Evolutionary conservation across 2,329 filamentous ascomycete species (phyloP), one percentile per base, ranked within the genome.

Genomic region (Epicoccum sorghinum): DNA sequence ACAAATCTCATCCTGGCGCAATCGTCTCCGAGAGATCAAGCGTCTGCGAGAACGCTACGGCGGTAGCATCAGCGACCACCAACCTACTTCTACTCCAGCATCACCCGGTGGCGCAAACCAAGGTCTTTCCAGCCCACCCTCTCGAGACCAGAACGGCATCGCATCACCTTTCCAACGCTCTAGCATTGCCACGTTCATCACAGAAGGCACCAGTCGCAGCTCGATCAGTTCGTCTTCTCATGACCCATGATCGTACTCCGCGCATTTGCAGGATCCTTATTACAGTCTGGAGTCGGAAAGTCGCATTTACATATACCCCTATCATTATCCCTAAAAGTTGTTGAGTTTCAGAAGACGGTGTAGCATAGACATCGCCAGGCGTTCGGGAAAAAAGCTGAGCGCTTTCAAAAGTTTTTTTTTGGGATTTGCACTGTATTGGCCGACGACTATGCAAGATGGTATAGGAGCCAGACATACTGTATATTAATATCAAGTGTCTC

Each of bases 1-100:
- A 72, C 88, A 96, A 68, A 83, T 95, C 27, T 95, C 91, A 9
- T 90, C 91, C 7, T 98, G 95, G 95, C 87, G 91, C 54, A 90
- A 89, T 65, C 87, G 95, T 43, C 83, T 98, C 10, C 86, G 89
- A 43, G 90, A 93, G 71, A 96, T 99, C 70, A 89, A 89, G 70
- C 84, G 86, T 39, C 82, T 99, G 44, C 86, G 92, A 25, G 90
- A 96, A 54, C 85, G 72, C 25, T 70, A 73, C 30, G 66, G 68
- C 1, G 61, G 60, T 14, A 53, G 45, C 23, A 36, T 42, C 7
- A 43, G 40, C 32, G 59, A 66, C 13, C 24, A 55, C 2, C 52
- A 60, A 2, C 37, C 58, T 22, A 43, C 57, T 10, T 52, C 64
- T 1, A 59, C 64, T 1, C 62, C 66, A 39, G 66, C 65, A 22